Evolutionary conservation across 2,329 filamentous ascomycete species (phyloP).

Genomic region (Hymenotorrendiella dingleyae): DNA sequence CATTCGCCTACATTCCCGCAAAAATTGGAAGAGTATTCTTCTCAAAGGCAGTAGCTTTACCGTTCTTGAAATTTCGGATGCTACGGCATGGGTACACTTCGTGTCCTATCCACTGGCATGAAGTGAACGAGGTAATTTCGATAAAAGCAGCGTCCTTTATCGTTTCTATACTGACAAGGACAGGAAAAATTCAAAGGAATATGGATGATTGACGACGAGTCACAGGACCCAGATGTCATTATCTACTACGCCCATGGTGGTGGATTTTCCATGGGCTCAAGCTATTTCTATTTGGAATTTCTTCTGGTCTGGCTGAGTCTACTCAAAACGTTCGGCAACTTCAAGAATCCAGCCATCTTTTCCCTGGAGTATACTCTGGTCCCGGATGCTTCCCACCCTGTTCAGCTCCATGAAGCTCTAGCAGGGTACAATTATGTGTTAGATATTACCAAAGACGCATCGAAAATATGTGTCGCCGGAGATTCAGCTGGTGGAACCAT

Average conservation of each 20-base stretch:
- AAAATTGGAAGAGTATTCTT: slow-evolving; percentile 71
- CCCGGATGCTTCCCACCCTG: slow-evolving; percentile 61
- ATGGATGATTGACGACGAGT: slow-evolving; percentile 60
- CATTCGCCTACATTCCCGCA: slow-evolving; percentile 65
- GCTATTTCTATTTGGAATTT: slow-evolving; percentile 82
- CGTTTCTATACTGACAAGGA: slow-evolving; percentile 13
- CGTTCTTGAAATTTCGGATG: slow-evolving; percentile 72
- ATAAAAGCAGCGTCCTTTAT: too few species aligned
- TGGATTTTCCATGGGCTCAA: slow-evolving; percentile 77
- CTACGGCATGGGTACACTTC: slow-evolving; percentile 61
- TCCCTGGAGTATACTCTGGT: slow-evolving; percentile 76
- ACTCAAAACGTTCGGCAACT: slow-evolving; percentile 57
- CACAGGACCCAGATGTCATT: slow-evolving; percentile 64
- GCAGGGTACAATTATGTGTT: slow-evolving; percentile 67
- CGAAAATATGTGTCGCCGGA: slow-evolving; percentile 64
- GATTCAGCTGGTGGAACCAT: slow-evolving; percentile 77
- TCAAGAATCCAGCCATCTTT: slow-evolving; percentile 71
- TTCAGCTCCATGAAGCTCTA: slow-evolving; percentile 64
- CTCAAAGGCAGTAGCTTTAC: slow-evolving; percentile 63
- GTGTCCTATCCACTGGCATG: slow-evolving; percentile 59
- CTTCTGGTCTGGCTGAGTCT: slow-evolving; percentile 65
- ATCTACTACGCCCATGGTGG: slow-evolving; percentile 82
- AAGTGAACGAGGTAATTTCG: slow-evolving; percentile 47
- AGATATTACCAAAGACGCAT: slow-evolving; percentile 46
- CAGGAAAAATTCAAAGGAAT: slow-evolving; percentile 54